phyloP scores from a whole-genome alignment of 495 filamentous ascomycete species.

The Penicillium canariense region DNA sequence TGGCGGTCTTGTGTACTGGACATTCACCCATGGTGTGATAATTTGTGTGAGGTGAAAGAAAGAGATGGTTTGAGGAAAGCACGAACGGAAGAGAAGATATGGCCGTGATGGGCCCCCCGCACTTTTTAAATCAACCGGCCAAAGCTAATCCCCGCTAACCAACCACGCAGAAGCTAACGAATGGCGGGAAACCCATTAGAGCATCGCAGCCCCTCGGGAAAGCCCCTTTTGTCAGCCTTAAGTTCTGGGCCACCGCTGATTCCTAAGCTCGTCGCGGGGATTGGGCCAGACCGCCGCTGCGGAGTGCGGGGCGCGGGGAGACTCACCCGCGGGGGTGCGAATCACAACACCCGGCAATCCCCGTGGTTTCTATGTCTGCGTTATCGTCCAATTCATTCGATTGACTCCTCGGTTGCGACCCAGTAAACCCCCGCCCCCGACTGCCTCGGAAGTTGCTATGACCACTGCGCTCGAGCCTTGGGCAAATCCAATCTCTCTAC shows the following conservation, averaged over 20 bases:
- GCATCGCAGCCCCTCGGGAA: slow-evolving; percentile 12
- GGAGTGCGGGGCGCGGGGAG: slow-evolving; percentile 12
- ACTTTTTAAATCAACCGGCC: too few species aligned
- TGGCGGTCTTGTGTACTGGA: slow-evolving; percentile 48
- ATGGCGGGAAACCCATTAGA: slow-evolving; percentile 13
- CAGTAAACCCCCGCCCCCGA: background rate
- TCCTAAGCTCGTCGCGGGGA: slow-evolving; percentile 18
- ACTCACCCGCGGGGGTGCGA: slow-evolving; percentile 6
- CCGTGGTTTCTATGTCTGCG: background rate
- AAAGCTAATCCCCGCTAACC: too few species aligned
- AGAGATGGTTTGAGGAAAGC: background rate
- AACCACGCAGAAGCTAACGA: slow-evolving; percentile 5
- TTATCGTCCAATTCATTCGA: background rate
- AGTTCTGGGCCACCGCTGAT: slow-evolving; percentile 18
- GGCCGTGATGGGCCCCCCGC: slow-evolving; percentile 12
- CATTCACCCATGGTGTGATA: slow-evolving; percentile 41
- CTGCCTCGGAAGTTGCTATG: background rate
- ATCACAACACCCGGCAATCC: slow-evolving; percentile 2
- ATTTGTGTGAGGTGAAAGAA: background rate
- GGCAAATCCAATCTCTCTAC: too few species aligned
- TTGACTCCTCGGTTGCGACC: too few species aligned
- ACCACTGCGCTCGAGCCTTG: too few species aligned
- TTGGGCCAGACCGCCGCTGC: slow-evolving; percentile 16
- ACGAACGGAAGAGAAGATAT: background rate
- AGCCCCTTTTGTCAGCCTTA: slow-evolving; percentile 17